Conservation (phyloP, 371 early-diverging fungal genomes). For the Fennellomyces sp. region DNA sequence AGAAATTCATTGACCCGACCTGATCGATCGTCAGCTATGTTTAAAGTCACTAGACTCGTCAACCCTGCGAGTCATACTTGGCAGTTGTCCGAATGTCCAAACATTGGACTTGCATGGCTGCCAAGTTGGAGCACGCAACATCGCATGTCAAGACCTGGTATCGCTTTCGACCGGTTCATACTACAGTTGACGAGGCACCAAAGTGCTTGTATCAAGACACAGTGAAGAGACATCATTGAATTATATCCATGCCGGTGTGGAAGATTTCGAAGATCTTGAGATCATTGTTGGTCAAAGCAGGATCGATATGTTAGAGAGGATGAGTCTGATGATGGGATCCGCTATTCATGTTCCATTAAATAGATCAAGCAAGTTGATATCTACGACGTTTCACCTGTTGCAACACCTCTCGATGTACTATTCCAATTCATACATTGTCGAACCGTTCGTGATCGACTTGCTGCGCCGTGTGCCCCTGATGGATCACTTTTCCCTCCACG, state of each 20-base stretch:
- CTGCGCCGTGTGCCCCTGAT: not conserved
- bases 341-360: too few relatives aligned
- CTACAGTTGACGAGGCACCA: too few relatives aligned
- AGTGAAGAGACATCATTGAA: not conserved
- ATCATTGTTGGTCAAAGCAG: not conserved
- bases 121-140: not conserved
- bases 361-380: not conserved
- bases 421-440: not conserved
- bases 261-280: not conserved
- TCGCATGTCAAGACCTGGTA: not conserved
- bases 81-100: not conserved
- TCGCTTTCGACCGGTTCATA: not conserved
- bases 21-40: not conserved
- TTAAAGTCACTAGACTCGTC: not conserved
- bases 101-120: not conserved
- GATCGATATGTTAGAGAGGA: not conserved
- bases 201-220: too few relatives aligned
- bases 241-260: not conserved
- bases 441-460: not conserved
- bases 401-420: not conserved
- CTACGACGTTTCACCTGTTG: not conserved
- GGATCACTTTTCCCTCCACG: not conserved
- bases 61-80: not conserved
- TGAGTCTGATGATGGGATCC: not conserved
- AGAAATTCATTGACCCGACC: not conserved